phyloP scores from a whole-genome alignment of 2,329 filamentous ascomycete species.

The Plenodomus lindquistii region DNA sequence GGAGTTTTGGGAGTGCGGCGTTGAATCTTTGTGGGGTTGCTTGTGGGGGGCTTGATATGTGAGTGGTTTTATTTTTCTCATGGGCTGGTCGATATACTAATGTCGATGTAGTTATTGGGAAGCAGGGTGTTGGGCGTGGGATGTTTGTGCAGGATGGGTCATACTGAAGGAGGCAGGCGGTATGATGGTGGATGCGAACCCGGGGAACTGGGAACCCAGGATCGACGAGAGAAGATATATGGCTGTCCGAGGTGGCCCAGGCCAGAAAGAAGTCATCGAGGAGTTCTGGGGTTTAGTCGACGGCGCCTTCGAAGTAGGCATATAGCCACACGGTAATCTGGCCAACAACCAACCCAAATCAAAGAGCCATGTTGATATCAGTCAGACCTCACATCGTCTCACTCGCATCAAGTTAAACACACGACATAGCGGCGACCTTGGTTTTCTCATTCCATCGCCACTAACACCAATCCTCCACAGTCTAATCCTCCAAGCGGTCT shows the following conservation, averaged over 20 bases:
- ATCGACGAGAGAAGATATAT: constrained; percentile 63
- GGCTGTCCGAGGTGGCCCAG: constrained; percentile 51
- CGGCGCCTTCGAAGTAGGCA: constrained; percentile 51
- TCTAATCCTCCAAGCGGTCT: constrained; percentile 32
- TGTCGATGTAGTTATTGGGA: constrained; percentile 66
- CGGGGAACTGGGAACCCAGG: constrained; percentile 66
- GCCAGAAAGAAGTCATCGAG: constrained; percentile 52
- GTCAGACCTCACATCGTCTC: not conserved
- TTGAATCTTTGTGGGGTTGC: constrained; percentile 76
- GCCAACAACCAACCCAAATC: not conserved
- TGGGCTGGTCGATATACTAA: not conserved
- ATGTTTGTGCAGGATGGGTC: constrained; percentile 81
- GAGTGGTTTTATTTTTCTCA: not conserved
- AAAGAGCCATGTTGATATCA: not conserved
- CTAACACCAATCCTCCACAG: constrained; percentile 26
- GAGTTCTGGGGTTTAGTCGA: constrained; percentile 54
- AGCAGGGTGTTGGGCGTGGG: constrained; percentile 83
- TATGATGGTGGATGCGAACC: constrained; percentile 71
- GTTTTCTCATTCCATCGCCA: constrained; percentile 34
- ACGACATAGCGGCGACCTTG: constrained; percentile 29
- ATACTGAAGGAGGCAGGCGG: constrained; percentile 76
- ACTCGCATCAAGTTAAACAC: not conserved
- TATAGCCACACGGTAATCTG: constrained; percentile 12
- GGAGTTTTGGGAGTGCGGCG: constrained; percentile 73
- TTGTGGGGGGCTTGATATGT: constrained; percentile 67